Evolutionary conservation across 2,329 filamentous ascomycete genomes (phyloP).

Genomic region (Neofusicoccum umdonicola): DNA sequence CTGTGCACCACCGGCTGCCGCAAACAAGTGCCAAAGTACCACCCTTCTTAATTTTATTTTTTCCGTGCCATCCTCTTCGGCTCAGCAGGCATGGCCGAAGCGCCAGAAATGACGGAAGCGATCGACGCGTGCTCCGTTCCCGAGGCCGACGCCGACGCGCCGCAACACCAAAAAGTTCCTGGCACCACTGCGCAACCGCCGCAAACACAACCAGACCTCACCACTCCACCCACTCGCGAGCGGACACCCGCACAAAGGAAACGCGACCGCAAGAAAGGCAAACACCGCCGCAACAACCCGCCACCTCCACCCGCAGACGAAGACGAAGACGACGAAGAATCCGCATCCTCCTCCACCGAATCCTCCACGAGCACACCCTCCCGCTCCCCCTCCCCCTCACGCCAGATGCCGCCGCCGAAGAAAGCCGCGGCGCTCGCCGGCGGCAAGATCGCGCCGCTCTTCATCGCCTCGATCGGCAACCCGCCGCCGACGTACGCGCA

Average conservation of each 20-base stretch:
- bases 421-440: conserved; percentile 2
- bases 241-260: not conserved
- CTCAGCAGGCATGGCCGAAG: not conserved
- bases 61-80: no score
- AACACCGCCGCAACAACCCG: not conserved
- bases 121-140: conserved; percentile 5
- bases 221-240: not conserved
- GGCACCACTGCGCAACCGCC: not conserved
- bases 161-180: conserved; percentile 14
- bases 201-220: not conserved
- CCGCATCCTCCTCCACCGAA: not conserved
- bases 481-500: conserved; percentile 64
- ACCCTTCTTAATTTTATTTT: no score
- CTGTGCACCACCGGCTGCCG: not conserved
- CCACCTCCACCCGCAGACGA: not conserved
- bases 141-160: conserved; percentile 4
- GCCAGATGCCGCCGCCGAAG: not conserved
- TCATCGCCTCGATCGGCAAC: conserved; percentile 87
- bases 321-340: not conserved
- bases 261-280: not conserved
- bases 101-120: not conserved
- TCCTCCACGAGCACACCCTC: not conserved
- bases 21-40: no score
- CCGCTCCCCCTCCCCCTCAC: not conserved
- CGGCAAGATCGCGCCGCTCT: conserved; percentile 49